Conservation (phyloP, 208 protist species). For the Trypanosoma caninum region DNA sequence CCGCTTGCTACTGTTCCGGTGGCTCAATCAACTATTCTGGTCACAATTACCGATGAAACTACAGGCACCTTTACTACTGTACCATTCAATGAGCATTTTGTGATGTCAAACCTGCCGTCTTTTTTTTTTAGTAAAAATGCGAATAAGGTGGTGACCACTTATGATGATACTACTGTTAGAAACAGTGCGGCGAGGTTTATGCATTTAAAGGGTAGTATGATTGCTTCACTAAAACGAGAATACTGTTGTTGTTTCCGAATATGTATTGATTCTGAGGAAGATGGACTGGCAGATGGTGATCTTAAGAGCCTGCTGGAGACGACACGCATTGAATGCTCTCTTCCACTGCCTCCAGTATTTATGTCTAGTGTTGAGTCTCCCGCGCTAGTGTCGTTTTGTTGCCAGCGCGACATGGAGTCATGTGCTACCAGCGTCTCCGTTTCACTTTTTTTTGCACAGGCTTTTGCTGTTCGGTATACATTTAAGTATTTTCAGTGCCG, state of each 20-base stretch:
- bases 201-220: constrained; percentile 20
- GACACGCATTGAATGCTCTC: constrained; percentile 1
- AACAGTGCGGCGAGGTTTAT: neutral
- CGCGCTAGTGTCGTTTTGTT: constrained; percentile 42
- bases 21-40: neutral
- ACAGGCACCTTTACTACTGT: constrained; percentile 15
- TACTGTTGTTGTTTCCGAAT: constrained; percentile 32
- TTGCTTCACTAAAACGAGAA: neutral
- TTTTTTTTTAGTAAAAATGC: constrained; percentile 8
- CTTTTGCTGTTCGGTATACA: constrained; percentile 38
- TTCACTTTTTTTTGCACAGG: constrained; percentile 26
- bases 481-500: constrained; percentile 72
- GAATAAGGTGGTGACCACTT: neutral
- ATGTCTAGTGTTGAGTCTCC: constrained; percentile 26
- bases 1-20: neutral
- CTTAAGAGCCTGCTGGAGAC: neutral
- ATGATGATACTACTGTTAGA: neutral
- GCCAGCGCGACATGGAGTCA: constrained; percentile 44
- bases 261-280: constrained; percentile 8
- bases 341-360: constrained; percentile 62
- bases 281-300: neutral
- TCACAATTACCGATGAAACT: constrained; percentile 8
- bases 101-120: constrained; percentile 19
- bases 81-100: constrained; percentile 19
- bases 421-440: constrained; percentile 36